Base-by-base conservation (phyloP, 2,329 filamentous ascomycete genomes). In the Colletotrichum phormii region DNA sequence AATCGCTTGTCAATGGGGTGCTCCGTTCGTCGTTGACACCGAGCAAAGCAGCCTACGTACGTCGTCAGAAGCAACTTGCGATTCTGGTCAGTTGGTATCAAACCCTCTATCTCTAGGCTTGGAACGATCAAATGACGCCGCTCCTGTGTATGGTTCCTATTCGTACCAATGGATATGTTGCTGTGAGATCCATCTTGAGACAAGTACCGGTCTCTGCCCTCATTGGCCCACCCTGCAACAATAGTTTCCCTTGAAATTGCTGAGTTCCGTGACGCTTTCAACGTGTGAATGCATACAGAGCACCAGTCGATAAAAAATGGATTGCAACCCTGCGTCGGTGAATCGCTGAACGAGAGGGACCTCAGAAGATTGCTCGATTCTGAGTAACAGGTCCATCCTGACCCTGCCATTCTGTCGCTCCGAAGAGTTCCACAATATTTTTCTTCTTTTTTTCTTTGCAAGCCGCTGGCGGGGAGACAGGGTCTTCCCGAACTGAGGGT, bases 331-430 rank as follows among this genome's bases (percentile, higher is more conserved):
- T 55, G 15, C 37, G 11, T 65, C 58, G 54, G 53, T 60, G 54
- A 53, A 55, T 31, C n/a, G 24, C 24, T 37, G 26, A 35, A 67
- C 35, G 67, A 55, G 46, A 63, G 67, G 63, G 46, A 63, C 64
- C 42, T 58, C n/a, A n/a, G 33, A 26, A 71, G 31, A 67, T 67
- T 62, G 37, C 37, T 57, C 62, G 26, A 13, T 31, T n/a, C 24
- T 37, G 22, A 66, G 42, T 54, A 60, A 46, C 64, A 55, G 62
- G 62, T 66, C 57, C 51, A 64, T n/a, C 67, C 60, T 54, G 64
- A 60, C 18, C 54, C 31, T 46, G 31, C 18, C 18, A 9, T 33
- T 60, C 22, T 46, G 26, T 35, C 46, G 13, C 58, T 64, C 58
- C 59, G 31, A 22, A 37, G 49, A 22, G 53, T 37, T 18, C 64